A percentile compares a stretch with the other conserved stretches of the same genome.
These are phyloP conservation scores for Allomyces arbusculus DNA, from an alignment of 192 early-diverging fungal genomes.

Conservation along the genomic window DNA sequence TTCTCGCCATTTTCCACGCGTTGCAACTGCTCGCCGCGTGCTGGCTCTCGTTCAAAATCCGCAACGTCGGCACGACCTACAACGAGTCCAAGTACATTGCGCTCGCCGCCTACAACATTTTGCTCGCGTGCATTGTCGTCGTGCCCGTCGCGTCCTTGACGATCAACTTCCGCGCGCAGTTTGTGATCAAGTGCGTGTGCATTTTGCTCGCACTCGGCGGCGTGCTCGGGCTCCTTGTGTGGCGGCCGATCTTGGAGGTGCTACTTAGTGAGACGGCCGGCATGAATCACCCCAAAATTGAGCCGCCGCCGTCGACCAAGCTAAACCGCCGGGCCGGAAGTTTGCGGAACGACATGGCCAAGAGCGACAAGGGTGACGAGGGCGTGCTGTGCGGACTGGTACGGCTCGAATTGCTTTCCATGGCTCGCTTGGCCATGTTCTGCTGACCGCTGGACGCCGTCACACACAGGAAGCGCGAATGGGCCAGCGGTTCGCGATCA, in stretches of 20 bases:
- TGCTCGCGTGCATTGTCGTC: background rate
- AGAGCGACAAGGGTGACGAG: background rate
- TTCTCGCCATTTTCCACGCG: background rate
- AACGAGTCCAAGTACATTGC: background rate
- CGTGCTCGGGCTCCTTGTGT: background rate
- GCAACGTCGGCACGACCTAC: background rate
- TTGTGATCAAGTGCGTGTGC: background rate
- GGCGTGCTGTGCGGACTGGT: background rate
- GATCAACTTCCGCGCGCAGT: background rate
- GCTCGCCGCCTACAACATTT: background rate
- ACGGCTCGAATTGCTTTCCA: too few relatives aligned
- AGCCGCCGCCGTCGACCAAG: background rate
- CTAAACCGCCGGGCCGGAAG: too few relatives aligned
- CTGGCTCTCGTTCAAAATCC: background rate
- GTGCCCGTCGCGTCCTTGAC: background rate
- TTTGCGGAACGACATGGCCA: background rate
- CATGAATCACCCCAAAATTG: background rate
- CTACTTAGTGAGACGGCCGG: background rate
- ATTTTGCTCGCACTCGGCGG: background rate
- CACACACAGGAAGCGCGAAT: background rate
- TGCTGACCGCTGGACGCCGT: too few relatives aligned
- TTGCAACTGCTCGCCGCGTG: background rate
- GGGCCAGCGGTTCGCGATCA: background rate
- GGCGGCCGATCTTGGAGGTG: background rate
- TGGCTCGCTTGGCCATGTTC: too few relatives aligned